Conservation (phyloP, 805 yeast genomes). For the Schwanniomyces occidentalis region DNA sequence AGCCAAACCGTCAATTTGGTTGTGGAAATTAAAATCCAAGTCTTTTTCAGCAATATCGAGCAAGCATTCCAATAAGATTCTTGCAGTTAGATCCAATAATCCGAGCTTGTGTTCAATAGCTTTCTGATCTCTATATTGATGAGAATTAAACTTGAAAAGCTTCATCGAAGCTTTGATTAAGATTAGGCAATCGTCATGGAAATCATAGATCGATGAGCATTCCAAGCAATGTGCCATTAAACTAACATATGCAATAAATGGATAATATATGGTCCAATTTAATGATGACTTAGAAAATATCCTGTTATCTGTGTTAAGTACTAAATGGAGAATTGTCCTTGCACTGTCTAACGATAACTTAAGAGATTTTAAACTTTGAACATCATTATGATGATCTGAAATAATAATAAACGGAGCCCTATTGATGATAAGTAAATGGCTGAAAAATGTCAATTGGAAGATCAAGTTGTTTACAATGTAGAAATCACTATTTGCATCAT, state of each 20-base stretch:
- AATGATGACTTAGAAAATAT: conserved; percentile 16
- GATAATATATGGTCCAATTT: conserved; percentile 20
- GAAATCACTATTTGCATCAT: neutral
- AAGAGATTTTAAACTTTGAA: conserved; percentile 15
- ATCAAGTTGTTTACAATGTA: conserved; percentile 5
- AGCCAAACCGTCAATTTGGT: conserved; percentile 14
- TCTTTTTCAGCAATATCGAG: conserved; percentile 17
- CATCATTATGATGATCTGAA: conserved; percentile 12
- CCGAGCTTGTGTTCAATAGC: conserved; percentile 13
- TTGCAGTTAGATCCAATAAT: conserved; percentile 16
- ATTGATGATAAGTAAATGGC: conserved; percentile 27
- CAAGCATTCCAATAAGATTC: conserved; percentile 24
- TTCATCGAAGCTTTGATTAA: conserved; percentile 19
- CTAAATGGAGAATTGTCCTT: conserved; percentile 21
- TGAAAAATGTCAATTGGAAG: conserved; percentile 23
- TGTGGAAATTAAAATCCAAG: conserved; percentile 12
- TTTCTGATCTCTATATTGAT: conserved; percentile 1
- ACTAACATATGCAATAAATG: conserved; percentile 24
- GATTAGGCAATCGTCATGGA: conserved; percentile 20
- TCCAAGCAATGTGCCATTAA: conserved; percentile 23
- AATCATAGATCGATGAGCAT: conserved; percentile 14
- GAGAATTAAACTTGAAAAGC: conserved; percentile 10
- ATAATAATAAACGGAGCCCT: conserved; percentile 25
- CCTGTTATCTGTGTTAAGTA: conserved; percentile 9
- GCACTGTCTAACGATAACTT: conserved; percentile 28